Conservation (phyloP, 2,329 filamentous ascomycete species). For the Aureobasidium musti region DNA sequence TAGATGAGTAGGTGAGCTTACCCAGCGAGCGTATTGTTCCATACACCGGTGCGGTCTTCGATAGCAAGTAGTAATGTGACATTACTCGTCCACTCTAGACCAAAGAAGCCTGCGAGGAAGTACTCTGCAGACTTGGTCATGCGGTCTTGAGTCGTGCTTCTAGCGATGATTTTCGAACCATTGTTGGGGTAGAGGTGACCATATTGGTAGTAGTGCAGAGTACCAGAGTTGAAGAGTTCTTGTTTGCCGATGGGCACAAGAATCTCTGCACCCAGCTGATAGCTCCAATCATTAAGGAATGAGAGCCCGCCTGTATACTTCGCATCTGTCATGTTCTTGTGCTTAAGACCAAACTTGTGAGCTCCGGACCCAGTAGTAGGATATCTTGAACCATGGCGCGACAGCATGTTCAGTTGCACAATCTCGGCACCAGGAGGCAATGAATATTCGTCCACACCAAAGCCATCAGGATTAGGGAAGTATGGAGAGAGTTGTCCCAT, state of each 20-base stretch:
- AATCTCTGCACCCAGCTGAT: conserved; percentile 69
- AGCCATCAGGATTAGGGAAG: conserved; percentile 66
- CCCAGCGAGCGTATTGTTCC: conserved; percentile 70
- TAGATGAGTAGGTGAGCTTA: neutral
- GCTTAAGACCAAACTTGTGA: conserved; percentile 57
- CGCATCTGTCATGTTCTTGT: conserved; percentile 58
- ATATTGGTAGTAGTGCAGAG: conserved; percentile 73
- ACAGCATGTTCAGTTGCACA: conserved; percentile 70
- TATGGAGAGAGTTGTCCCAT: conserved; percentile 72
- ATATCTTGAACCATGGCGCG: conserved; percentile 72
- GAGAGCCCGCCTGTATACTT: conserved; percentile 60
- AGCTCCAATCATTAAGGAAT: conserved; percentile 70
- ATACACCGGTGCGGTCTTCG: conserved; percentile 51
- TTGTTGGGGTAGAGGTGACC: conserved; percentile 68
- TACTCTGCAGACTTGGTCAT: conserved; percentile 78
- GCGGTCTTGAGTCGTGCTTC: conserved; percentile 74
- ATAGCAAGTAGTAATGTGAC: conserved; percentile 72
- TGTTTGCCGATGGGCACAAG: conserved; percentile 71
- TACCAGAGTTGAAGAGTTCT: conserved; percentile 70
- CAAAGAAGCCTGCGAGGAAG: conserved; percentile 78
- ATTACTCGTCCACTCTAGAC: conserved; percentile 70
- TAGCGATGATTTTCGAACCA: conserved; percentile 69
- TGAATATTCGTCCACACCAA: conserved; percentile 71
- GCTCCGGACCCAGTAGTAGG: conserved; percentile 64
- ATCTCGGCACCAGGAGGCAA: conserved; percentile 68